Conservation (phyloP, 495 filamentous ascomycete species). For the Pseudomonodictys pantanalensis region DNA sequence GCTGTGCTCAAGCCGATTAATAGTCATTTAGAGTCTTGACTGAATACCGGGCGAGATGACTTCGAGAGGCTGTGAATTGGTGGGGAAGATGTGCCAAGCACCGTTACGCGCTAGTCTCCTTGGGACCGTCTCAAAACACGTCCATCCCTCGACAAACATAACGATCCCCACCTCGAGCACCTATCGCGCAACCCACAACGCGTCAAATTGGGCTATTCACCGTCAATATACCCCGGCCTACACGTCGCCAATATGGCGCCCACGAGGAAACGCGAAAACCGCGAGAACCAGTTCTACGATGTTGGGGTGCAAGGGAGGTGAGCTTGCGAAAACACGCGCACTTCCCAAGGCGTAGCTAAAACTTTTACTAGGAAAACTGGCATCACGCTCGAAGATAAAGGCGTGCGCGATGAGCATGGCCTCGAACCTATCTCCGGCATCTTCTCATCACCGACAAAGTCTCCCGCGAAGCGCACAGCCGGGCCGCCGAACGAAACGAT, state of each 20-base stretch:
- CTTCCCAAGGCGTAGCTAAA: not conserved
- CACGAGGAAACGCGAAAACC: conserved; percentile 30
- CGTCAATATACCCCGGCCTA: not conserved
- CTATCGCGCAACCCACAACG: not conserved
- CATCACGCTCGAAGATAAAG: conserved; percentile 72
- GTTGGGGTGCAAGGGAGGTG: conserved; percentile 65
- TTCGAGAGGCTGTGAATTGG: not conserved
- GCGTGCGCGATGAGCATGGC: conserved; percentile 84
- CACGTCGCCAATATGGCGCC: conserved; percentile 10
- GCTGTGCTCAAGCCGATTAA: too few relatives aligned
- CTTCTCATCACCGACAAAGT: conserved; percentile 82
- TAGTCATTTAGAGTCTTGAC: too few relatives aligned
- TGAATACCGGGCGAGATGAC: too few relatives aligned
- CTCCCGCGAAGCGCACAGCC: conserved; percentile 47
- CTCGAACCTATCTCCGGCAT: conserved; percentile 80
- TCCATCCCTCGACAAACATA: not conserved
- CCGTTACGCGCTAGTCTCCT: not conserved
- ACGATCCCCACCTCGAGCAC: not conserved
- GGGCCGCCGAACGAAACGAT: conserved; percentile 37
- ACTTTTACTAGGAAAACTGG: conserved; percentile 68
- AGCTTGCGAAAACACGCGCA: conserved; percentile 16
- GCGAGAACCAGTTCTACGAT: conserved; percentile 61
- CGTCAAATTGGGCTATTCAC: not conserved
- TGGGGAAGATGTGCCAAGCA: not conserved
- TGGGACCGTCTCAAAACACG: not conserved